phyloP scores from a whole-genome alignment of 1,139 yeast genomes.

The Hanseniaspora uvarum region DNA sequence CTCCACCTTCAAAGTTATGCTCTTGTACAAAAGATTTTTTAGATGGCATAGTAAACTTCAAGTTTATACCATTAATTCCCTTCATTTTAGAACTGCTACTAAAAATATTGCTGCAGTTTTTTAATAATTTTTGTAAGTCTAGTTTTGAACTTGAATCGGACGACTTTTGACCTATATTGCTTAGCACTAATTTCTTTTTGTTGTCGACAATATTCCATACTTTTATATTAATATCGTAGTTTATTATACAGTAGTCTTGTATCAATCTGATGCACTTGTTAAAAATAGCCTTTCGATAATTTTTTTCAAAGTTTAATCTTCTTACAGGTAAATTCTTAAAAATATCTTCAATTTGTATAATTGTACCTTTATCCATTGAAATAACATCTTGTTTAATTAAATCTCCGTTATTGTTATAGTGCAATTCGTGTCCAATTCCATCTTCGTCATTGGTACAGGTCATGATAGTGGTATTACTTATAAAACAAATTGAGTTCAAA shows the following conservation, averaged over 20 bases:
- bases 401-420: conserved; percentile 46
- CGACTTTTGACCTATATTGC: conserved; percentile 28
- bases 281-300: conserved; percentile 55
- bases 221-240: conserved; percentile 46
- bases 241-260: conserved; percentile 59
- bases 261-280: conserved; percentile 51
- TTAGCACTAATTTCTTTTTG: conserved; percentile 43
- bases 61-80: conserved; percentile 44
- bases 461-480: conserved; percentile 43
- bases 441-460: conserved; percentile 43
- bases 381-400: conserved; percentile 35
- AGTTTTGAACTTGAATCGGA: conserved; percentile 11
- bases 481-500: conserved; percentile 56
- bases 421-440: conserved; percentile 50
- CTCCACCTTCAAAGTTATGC: conserved; percentile 22
- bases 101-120: conserved; percentile 55
- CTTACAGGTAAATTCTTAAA: conserved; percentile 67
- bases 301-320: conserved; percentile 57
- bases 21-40: conserved; percentile 22
- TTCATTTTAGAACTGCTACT: conserved; percentile 51
- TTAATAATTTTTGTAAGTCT: conserved; percentile 29
- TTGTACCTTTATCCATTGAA: conserved; percentile 54
- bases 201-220: conserved; percentile 44
- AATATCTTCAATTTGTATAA: conserved; percentile 41
- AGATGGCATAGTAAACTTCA: conserved; percentile 30